Evolutionary conservation across 257 asterid genomes (phyloP).

Genomic region (Petunia secreta): DNA sequence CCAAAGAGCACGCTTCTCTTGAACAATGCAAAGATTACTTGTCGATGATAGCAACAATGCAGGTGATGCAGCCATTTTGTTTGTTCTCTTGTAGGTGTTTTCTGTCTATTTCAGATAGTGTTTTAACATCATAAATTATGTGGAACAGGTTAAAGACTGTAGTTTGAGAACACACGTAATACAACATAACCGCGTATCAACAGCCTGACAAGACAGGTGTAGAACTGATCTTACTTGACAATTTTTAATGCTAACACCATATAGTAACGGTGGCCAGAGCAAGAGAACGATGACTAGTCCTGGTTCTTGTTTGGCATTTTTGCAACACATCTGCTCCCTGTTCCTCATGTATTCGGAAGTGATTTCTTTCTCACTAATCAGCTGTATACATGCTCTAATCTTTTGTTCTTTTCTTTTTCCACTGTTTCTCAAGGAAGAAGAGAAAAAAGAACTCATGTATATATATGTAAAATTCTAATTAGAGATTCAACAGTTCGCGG

Average conservation of each 20-base stretch:
- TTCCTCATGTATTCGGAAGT: conserved; percentile 42
- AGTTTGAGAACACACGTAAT: conserved; percentile 81
- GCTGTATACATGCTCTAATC: conserved; percentile 46
- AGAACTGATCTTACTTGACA: conserved; percentile 55
- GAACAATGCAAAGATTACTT: conserved; percentile 69
- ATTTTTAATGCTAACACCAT: conserved; percentile 53
- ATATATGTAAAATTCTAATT: conserved; percentile 44
- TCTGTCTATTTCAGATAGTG: background rate
- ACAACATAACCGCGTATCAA: conserved; percentile 65
- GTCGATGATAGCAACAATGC: conserved; percentile 65
- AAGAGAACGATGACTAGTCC: conserved; percentile 40
- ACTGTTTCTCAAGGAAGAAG: conserved; percentile 31
- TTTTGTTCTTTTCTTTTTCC: conserved; percentile 26
- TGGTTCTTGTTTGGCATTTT: conserved; percentile 49
- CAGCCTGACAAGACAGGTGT: conserved; percentile 50
- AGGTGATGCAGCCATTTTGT: conserved; percentile 47
- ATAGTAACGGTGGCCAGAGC: conserved; percentile 27
- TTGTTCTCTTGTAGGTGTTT: background rate
- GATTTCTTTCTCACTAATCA: conserved; percentile 47
- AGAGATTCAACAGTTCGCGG: conserved; percentile 29
- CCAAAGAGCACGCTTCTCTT: conserved; percentile 68
- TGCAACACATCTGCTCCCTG: conserved; percentile 36
- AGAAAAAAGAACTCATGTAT: conserved; percentile 50
- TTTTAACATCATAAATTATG: background rate
- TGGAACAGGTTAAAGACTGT: conserved; percentile 72